Evolutionary conservation across 2,329 filamentous ascomycete genomes (phyloP), one percentile per base, ranked within the genome.

Genomic region (Xylariaceae sp.): DNA sequence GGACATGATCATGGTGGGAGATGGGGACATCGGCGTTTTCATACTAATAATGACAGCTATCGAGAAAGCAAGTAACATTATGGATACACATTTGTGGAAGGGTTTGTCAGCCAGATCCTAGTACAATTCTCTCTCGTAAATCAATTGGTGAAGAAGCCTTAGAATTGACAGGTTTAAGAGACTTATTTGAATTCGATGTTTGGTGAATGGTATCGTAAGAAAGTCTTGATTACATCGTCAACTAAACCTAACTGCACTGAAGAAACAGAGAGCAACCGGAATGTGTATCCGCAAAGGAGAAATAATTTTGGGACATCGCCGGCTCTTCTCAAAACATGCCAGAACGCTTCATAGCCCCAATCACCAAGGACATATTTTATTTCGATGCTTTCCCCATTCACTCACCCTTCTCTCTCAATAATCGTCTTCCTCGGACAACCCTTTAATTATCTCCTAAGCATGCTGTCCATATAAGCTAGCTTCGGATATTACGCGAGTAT

Each of bases 151-250:
- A n/a, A n/a, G n/a, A n/a, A n/a, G n/a, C n/a, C n/a, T n/a, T n/a
- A n/a, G n/a, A n/a, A n/a, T n/a, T n/a, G n/a, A n/a, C n/a, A n/a
- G n/a, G n/a, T n/a, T n/a, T 21, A 26, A 13, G 4, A 3, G 30
- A n/a, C 46, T 39, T 36, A 33, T 54, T 53, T 57, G 24, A 35
- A 11, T 43, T 32, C 73, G 71, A 69, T 65, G 33, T 53, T 54
- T 42, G 42, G 32, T 54, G 50, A 53, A 50, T 78, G 75, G 75
- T 79, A 79, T 79, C 75, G 75, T 77, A 70, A 73, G 69, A 73
- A 72, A 70, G 68, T 75, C 70, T 72, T 50, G 63, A 69, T 67
- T 68, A 67, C 62, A 68, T 67, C 63, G 63, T 70, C 61, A 63
- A 69, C 61, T 68, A 69, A 66, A 64, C 66, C 64, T 67, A 67